Evolutionary conservation across 768 basidiomycete species (phyloP).

Genomic region (Pleurotus salmoneostramineus): DNA sequence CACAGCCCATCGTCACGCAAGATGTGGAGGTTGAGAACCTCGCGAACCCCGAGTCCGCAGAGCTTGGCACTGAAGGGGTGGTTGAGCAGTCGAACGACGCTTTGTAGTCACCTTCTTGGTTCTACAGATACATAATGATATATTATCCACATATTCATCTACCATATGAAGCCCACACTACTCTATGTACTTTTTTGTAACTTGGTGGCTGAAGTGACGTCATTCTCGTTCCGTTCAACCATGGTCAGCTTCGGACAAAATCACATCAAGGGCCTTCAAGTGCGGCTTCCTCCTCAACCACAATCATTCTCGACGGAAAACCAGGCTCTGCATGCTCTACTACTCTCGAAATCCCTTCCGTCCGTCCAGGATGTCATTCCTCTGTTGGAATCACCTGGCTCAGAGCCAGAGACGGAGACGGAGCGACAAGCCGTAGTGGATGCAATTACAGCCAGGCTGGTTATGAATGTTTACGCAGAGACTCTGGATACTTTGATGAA

Average conservation of each 20-base stretch:
- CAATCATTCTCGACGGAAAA: not conserved
- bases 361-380: conserved; percentile 2
- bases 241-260: conserved; percentile 5
- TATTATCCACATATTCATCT: too few species aligned
- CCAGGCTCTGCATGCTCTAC: not conserved
- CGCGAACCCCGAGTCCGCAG: too few species aligned
- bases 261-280: conserved; percentile 6
- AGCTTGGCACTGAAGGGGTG: too few species aligned
- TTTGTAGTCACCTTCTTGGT: too few species aligned
- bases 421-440: conserved; percentile 36
- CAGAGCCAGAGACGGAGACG: conserved; percentile 1
- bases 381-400: not conserved
- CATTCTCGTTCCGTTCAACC: not conserved
- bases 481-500: conserved; percentile 60
- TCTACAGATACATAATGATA: too few species aligned
- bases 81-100: too few species aligned
- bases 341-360: conserved; percentile 1
- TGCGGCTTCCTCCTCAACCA: not conserved
- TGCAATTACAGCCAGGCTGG: conserved; percentile 44
- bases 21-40: too few species aligned
- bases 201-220: not conserved
- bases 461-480: conserved; percentile 59
- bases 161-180: too few species aligned
- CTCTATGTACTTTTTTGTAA: too few species aligned
- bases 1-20: too few species aligned